Evolutionary conservation across 108 stramenopile species (phyloP), one percentile per base, ranked within the genome.

Genomic region (Pseudonitzschia pungens): DNA sequence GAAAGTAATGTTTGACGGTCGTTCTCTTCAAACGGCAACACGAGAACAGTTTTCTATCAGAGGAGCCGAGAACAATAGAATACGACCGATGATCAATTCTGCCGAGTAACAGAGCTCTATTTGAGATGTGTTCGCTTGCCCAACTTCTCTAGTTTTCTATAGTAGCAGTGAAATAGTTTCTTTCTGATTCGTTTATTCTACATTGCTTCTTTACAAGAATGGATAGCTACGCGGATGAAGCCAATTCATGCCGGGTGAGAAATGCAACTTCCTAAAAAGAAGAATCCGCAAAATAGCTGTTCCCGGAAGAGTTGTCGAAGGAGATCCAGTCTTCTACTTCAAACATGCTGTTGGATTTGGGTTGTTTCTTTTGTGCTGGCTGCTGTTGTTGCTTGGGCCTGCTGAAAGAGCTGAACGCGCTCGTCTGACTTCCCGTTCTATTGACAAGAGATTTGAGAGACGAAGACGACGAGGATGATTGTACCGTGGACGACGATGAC

Each of bases 261-360:
- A 18, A 4, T 2, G 5, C 14, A 48, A 11, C 10, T 18, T 48
- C 45, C 45, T 48, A 48, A 48, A 48, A 4, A 12, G 45, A 48
- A 48, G 45, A 48, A 48, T 48, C 45, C 45, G 45, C 45, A 48
- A 48, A 48, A 18, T 18, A 48, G 18, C 45, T 48, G 10, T 48
- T 18, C 9, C 10, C 57, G 21, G 22, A 58, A 26, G 27, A 65
- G 21, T 40, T n/a, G 36, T 65, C 64, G 21, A 65, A 65, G 6
- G 64, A 65, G 24, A 65, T 65, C 64, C 64, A 65, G 64, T 65
- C 64, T 9, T 41, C 41, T 10, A 28, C 20, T 65, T 65, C 64
- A 24, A 65, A 41, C 22, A 41, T 14, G 36, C 5, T 65, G 40
- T 65, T 6, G 8, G 64, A 33, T 18, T 14, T 18, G 14, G 45